phyloP scores from a whole-genome alignment of 768 basidiomycete genomes.

The Brasilioporus rufonigricans region DNA sequence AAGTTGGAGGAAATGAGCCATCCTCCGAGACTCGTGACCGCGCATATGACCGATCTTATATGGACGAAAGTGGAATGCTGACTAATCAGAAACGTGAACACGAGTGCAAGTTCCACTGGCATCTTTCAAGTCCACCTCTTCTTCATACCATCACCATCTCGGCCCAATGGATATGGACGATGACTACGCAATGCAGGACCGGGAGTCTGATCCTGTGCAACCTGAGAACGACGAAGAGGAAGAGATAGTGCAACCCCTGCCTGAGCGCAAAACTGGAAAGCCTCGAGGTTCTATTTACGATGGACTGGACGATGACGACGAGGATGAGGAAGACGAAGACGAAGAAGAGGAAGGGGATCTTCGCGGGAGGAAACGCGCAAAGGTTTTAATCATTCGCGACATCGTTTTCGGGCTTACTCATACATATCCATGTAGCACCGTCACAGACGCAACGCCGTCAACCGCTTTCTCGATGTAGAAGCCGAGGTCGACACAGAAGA shows the following conservation, averaged over 20 bases:
- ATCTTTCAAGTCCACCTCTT: background rate
- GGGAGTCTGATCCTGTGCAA: constrained; percentile 27
- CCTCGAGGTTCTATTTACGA: constrained; percentile 34
- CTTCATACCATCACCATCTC: constrained; percentile 31
- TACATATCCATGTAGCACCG: constrained; percentile 44
- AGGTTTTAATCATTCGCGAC: constrained; percentile 40
- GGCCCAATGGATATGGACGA: constrained; percentile 31
- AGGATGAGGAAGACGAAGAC: constrained; percentile 54
- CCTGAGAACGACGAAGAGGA: constrained; percentile 41
- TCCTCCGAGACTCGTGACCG: background rate
- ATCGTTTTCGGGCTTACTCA: constrained; percentile 5
- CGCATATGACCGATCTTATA: background rate
- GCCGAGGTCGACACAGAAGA: constrained; percentile 97
- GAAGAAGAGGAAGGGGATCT: constrained; percentile 48
- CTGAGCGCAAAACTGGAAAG: constrained; percentile 23
- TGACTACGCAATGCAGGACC: constrained; percentile 32
- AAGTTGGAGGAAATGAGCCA: constrained; percentile 52
- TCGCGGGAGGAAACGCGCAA: constrained; percentile 56
- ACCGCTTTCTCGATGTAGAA: constrained; percentile 92
- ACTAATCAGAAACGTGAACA: constrained; percentile 19
- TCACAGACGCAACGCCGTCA: constrained; percentile 62
- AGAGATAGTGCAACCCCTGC: constrained; percentile 27
- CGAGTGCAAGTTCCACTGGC: no score
- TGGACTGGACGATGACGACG: constrained; percentile 38
- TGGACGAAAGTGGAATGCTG: constrained; percentile 16